Base-by-base conservation (phyloP, 176 grass and related monocot genomes). In the Calamus simplicifolius region DNA sequence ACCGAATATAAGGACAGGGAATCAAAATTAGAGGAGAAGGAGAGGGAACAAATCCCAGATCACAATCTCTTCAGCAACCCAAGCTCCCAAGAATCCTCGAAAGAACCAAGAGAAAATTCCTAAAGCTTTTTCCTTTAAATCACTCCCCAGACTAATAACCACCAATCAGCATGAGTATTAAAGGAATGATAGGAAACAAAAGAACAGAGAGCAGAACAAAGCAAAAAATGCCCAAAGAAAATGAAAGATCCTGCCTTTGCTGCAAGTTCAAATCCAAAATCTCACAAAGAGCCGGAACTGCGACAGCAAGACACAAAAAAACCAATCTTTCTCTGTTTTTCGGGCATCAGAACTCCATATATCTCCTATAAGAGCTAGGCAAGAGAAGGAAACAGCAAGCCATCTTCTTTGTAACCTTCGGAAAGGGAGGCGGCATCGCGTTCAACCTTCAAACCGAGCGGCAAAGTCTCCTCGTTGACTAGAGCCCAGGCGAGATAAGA, bases 391-490 rank as follows among this genome's bases (percentile, higher is more conserved):
- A 23, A 1, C 29, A 43, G 25, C 3, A 13, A 50, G 4, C 48
- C 68, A 17, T 29, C 56, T 50, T 21, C 68, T 31, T 60, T 52
- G 50, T 27, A 71, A 35, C 10, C 56, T 23, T 52, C 58, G 16
- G 18, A 5, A 4, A 18, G 18, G 50, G 7, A 16, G 27, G 50
- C 31, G 49, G n/a, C 56, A 59, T 29, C 54, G 68, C 56, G 50
- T 73, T 23, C 50, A 73, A 73, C 18, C 49, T 62, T 73, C 58
- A 48, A 54, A 43, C 69, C 25, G 5, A 4, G 26, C n/a, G 16
- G 27, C 57, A 4, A 10, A 10, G 23, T 25, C 19, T 29, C 50
- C 0, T 23, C 59, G 48, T 62, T 63, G 70, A 73, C 59, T 63
- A 26, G 49, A 43, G 6, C 35, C 7, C 35, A 13, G 3, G 35